Evolutionary conservation across 2,329 filamentous ascomycete species (phyloP), one percentile per base, ranked within the genome.

Genomic region (Leptographium wingfieldii): DNA sequence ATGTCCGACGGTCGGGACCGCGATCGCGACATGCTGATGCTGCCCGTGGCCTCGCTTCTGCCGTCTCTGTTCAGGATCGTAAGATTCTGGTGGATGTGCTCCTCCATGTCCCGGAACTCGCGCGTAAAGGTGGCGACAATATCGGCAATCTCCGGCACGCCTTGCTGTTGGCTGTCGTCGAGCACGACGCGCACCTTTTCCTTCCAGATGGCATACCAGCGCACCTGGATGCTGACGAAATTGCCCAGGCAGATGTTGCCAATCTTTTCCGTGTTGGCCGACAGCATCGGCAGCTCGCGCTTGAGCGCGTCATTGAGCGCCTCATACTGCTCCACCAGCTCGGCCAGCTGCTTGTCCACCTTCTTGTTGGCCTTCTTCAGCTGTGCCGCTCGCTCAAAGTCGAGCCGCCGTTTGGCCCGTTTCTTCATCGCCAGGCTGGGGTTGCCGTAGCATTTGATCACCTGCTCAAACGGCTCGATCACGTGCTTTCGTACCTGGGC

Each of bases 261-360:
- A 63, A 96, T 77, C 67, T 86, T 88, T 63, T 90, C 89, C 1
- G 92, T 96, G 64, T 94, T 75, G 9, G 77, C 74, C 57, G 94
- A 95, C 19, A 99, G 80, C 69, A 86, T 86, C 1, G 92, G 92
- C 55, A 99, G 79, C 70, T 97, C 92, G 65, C 92, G 87, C 73
- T 96, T 96, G 62, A 97, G 78, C 0, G 92, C 90, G 63, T 96
- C 90, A 69, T 97, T 97, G 62, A 99, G 78, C 9, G 91, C 90
- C 49, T 89, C 82, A 71, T 96, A 99, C 69, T 95, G 87, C 68
- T 96, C 90, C 25, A 91, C 90, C 48, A 88, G 83, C 66, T 95
- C 90, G 19, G 82, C 78, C 4, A 92, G 86, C 70, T 92, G 94
- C 68, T 90, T 87, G 70, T 97, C 92, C 14, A 90, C 79, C 66